Percentiles rank a stretch among this genome's conserved stretches.
phyloP scores from a whole-genome alignment of 495 filamentous ascomycete species.

The Cudoniella acicularis region DNA sequence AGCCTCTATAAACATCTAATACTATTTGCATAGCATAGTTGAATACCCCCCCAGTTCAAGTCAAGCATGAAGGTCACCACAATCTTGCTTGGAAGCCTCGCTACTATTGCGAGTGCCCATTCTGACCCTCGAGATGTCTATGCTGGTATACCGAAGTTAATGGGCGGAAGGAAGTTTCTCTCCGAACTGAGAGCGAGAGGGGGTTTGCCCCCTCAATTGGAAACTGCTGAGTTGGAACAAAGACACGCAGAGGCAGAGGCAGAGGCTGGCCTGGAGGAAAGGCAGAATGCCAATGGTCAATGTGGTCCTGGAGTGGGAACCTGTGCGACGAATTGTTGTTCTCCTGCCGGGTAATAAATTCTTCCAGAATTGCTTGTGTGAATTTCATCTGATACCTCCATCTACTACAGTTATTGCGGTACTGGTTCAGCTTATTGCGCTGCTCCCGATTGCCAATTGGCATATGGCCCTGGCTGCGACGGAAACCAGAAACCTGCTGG shows the following conservation, averaged over 20 bases:
- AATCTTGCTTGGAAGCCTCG: conserved; percentile 24
- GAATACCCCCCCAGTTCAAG: conserved; percentile 2
- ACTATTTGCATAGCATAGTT: conserved; percentile 1
- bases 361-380: background rate
- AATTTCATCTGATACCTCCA: conserved; percentile 13
- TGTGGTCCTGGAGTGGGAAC: conserved; percentile 41
- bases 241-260: conserved; percentile 15
- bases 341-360: conserved; percentile 46
- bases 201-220: conserved; percentile 6
- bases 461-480: conserved; percentile 65
- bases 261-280: background rate
- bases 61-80: conserved; percentile 32
- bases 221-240: conserved; percentile 3
- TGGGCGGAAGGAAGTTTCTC: conserved; percentile 35
- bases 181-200: conserved; percentile 26
- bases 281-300: conserved; percentile 13
- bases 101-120: conserved; percentile 29
- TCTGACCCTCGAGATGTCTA: conserved; percentile 28
- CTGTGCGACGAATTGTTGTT: conserved; percentile 62
- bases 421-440: conserved; percentile 56
- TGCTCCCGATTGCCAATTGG: conserved; percentile 66
- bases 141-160: conserved; percentile 28
- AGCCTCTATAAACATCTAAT: background rate
- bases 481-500: conserved; percentile 62
- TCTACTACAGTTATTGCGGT: conserved; percentile 53